Evolutionary conservation across 2,329 filamentous ascomycete genomes (phyloP), one percentile per base, ranked within the genome.

Genomic region (Hypoxylon sp.): DNA sequence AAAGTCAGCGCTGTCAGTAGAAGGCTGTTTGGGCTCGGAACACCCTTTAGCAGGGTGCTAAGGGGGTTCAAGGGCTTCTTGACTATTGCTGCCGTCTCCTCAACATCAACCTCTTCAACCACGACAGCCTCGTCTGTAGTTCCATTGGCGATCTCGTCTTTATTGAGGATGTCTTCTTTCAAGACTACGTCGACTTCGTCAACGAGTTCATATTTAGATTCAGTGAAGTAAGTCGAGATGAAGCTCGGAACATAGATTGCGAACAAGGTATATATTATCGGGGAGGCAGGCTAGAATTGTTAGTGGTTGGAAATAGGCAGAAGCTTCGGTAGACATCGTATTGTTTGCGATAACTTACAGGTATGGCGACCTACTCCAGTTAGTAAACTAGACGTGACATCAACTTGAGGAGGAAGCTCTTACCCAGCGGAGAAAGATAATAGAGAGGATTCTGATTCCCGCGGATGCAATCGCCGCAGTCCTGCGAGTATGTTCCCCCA

Each of bases 11-110:
- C 80, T 19, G 92, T 95, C 73, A 90, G 85, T 21, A 90, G 74
- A 11, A 87, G 82, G 56, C 89, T 93, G n/a, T 84, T 86, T 6
- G 91, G 87, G 73, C 89, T 93, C 1, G 96, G 95, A 0, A 91
- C 82, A 2, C 96, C 96, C 2, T 88, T 88, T 24, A 97, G 80
- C 6, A 98, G 82, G 2, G 93, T 92, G 70, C 85, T 86, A 71
- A 91, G 81, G 0, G 87, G 81, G 21, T 84, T 84, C 2, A 87
- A 79, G 11, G 86, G 82, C 72, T 87, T 87, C 75, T 90, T 83
- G 55, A 87, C 82, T 15, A 92, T 73, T 10, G 88, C 76, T 3
- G 92, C 79, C 0, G 86, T 90, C 76, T 94, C 91, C 62, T 89
- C 78, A 24, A 93, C 82, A 29, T 88, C 85, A 37, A 93, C 81